Base-by-base conservation (phyloP, 2,329 filamentous ascomycete genomes). In the Pseudonectria buxi region DNA sequence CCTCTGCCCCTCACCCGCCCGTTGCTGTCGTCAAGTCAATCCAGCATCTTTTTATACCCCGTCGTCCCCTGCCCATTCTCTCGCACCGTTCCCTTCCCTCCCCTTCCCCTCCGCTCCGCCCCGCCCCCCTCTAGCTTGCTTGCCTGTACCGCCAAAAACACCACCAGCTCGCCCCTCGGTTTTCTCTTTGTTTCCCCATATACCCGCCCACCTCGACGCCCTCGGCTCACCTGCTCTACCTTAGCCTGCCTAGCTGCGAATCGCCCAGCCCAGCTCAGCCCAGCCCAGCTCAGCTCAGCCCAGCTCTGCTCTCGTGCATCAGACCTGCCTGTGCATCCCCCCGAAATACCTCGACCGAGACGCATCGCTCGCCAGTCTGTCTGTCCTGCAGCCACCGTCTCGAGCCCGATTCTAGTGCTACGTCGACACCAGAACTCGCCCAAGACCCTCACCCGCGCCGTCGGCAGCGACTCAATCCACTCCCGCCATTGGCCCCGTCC, bases 131-230 rank as follows among this genome's bases (percentile, higher is more conserved):
- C 49, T 43, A 51, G 49, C 49, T 45, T 52, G 49, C 49, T 45
- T 52, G 49, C 49, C 49, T 47, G 49, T 52, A 47, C 49, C 49
- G 52, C 49, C 43, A 41, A 52, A 51, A 52, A 49, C 47, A 52
- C 45, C 45, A 50, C 40, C 49, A 41, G 52, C 39, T 44, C 47
- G 47, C 41, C 47, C 47, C 46, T 52, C 49, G 49, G 35, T 49
- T 53, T 53, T 51, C 47, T 53, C 50, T 53, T 53, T 53, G 49
- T 53, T 53, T 53, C 50, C 50, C 50, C 50, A 53, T 49, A 53
- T 53, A 52, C 49, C 50, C 38, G 46, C 44, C 37, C 40, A 39
- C 47, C 41, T 41, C 42, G 38, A 47, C 37, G 39, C 35, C 44
- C 29, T 49, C 44, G 35, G 49, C 49, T 50, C 43, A 52, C 49